Evolutionary conservation across 2,329 filamentous ascomycete species (phyloP).

Genomic region (Xenosphaeropsis pyriputrescens): DNA sequence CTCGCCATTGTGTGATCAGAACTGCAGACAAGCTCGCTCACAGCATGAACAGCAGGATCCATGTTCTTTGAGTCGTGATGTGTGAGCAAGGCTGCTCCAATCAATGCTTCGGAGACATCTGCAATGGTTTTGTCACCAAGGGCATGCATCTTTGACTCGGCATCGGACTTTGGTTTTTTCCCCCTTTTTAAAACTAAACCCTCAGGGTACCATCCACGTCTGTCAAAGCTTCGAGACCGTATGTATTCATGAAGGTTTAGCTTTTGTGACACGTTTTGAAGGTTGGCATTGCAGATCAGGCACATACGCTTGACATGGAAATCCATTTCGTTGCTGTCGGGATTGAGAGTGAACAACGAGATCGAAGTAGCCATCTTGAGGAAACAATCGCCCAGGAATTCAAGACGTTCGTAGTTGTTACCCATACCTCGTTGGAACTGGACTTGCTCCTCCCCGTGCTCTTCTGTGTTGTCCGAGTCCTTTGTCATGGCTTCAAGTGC

Average conservation of each 20-base stretch:
- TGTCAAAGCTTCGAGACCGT: conserved; percentile 60
- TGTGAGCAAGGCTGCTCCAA: conserved; percentile 64
- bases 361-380: conserved; percentile 94
- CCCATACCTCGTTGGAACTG: conserved; percentile 80
- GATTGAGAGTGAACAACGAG: conserved; percentile 63
- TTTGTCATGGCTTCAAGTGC: conserved; percentile 89
- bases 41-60: conserved; percentile 44
- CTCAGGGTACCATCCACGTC: conserved; percentile 78
- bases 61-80: conserved; percentile 24
- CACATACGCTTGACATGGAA: conserved; percentile 87
- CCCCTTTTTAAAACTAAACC: conserved; percentile 42
- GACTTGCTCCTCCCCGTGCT: conserved; percentile 50
- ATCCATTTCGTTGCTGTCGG: conserved; percentile 67
- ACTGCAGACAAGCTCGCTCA: conserved; percentile 55
- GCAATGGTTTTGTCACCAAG: conserved; percentile 84
- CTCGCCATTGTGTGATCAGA: conserved; percentile 51
- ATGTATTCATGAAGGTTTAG: conserved; percentile 60
- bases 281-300: conserved; percentile 80
- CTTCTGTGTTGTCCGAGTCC: conserved; percentile 71
- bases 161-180: conserved; percentile 53
- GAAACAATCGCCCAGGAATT: conserved; percentile 88
- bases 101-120: conserved; percentile 88
- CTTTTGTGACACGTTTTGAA: conserved; percentile 57
- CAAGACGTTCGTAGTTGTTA: conserved; percentile 84
- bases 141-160: conserved; percentile 40